Evolutionary conservation across 2,329 filamentous ascomycete species (phyloP).

Genomic region (Basipetospora chlamydospora): DNA sequence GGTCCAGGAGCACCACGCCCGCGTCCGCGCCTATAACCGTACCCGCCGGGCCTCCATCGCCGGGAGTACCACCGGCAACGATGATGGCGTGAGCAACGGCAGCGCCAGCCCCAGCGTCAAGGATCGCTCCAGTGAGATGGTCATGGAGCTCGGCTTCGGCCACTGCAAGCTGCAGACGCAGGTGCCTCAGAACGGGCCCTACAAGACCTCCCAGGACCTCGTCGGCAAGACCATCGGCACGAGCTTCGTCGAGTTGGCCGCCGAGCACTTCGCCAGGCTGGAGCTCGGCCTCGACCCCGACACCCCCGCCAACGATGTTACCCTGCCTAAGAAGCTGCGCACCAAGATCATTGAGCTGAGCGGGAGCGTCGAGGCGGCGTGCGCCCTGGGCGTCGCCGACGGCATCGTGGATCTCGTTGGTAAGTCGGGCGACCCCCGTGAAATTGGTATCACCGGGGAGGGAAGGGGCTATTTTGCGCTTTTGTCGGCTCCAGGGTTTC

Average conservation of each 20-base stretch:
- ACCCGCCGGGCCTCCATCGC: constrained; percentile 32
- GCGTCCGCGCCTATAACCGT: constrained; percentile 33
- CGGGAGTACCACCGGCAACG: constrained; percentile 12
- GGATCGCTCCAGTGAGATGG: constrained; percentile 28
- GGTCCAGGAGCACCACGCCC: constrained; percentile 75
- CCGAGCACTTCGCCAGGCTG: constrained; percentile 69
- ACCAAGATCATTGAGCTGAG: constrained; percentile 91
- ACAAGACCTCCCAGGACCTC: constrained; percentile 57
- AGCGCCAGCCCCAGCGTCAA: constrained; percentile 5
- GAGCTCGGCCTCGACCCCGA: constrained; percentile 41
- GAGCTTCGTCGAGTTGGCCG: constrained; percentile 77
- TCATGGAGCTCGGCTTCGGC: constrained; percentile 85
- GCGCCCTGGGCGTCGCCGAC: constrained; percentile 86
- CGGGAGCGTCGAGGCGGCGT: constrained; percentile 93
- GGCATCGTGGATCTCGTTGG: constrained; percentile 96
- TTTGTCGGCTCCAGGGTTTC: not conserved
- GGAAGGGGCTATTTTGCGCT: no score
- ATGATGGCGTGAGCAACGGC: no score
- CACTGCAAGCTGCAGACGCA: constrained; percentile 92
- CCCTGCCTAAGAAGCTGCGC: constrained; percentile 39
- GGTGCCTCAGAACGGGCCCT: constrained; percentile 70
- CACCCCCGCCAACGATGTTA: constrained; percentile 18
- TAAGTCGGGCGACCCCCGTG: constrained; percentile 37
- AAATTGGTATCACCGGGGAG: no score
- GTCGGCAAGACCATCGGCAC: constrained; percentile 90